These are phyloP conservation scores for Talaromyces sp. DNA, from an alignment of 2,329 filamentous ascomycete species.

Conservation along the genomic window DNA sequence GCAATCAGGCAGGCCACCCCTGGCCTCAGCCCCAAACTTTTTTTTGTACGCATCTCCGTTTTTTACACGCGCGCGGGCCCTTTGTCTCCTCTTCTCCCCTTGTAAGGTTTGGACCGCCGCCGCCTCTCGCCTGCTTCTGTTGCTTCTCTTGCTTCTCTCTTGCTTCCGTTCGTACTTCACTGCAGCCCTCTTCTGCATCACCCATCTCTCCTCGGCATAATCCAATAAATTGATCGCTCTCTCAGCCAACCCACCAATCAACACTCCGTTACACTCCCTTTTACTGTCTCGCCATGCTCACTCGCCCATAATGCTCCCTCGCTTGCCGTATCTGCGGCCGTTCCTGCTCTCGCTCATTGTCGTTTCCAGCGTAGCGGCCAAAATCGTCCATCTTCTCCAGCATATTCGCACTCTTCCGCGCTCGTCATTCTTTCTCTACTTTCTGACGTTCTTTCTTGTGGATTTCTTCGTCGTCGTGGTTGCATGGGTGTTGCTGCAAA, in stretches of 20 bases:
- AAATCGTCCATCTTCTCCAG: conserved; percentile 22
- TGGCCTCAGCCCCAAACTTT: too few relatives aligned
- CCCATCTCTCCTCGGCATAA: neutral
- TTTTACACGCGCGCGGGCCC: neutral
- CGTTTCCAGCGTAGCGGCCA: conserved; percentile 21
- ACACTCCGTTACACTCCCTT: neutral
- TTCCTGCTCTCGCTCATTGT: conserved; percentile 23
- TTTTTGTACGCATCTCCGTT: too few relatives aligned
- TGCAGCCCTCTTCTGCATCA: neutral
- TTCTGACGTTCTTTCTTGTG: conserved; percentile 26
- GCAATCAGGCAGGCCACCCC: neutral
- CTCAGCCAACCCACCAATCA: neutral
- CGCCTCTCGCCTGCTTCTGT: too few relatives aligned
- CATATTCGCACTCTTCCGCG: conserved; percentile 20
- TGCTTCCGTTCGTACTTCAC: neutral
- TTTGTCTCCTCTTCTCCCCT: neutral
- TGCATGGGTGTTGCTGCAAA: conserved; percentile 20
- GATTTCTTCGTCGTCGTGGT: conserved; percentile 20
- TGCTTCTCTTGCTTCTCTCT: neutral
- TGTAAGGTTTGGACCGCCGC: too few relatives aligned
- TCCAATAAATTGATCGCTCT: neutral
- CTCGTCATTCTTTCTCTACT: conserved; percentile 20
- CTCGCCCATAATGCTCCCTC: conserved; percentile 15
- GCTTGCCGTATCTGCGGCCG: conserved; percentile 16
- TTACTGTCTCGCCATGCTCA: conserved; percentile 15